phyloP scores from a whole-genome alignment of 176 grass and related monocot genomes.

The Rhynchospora breviuscula region DNA sequence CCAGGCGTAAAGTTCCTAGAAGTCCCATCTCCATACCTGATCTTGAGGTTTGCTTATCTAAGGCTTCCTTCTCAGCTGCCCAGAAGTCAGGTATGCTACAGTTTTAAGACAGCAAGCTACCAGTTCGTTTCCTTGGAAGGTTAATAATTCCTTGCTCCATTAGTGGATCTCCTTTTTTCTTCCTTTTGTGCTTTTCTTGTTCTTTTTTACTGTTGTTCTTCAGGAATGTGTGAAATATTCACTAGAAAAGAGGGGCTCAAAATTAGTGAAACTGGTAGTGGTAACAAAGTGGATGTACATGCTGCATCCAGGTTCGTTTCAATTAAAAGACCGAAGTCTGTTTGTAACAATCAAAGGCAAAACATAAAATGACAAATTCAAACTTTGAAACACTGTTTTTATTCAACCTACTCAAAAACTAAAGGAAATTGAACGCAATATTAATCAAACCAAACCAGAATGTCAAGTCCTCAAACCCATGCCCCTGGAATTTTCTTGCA shows the following conservation, averaged over 20 bases:
- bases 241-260: neutral
- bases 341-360: no score
- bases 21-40: conserved; percentile 64
- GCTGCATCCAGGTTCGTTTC: no score
- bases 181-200: neutral
- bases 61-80: conserved; percentile 65
- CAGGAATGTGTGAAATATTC: neutral
- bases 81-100: conserved; percentile 59
- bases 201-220: neutral
- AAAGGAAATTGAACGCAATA: no score
- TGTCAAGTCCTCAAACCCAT: no score
- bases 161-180: neutral
- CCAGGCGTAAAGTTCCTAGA: conserved; percentile 84
- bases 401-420: no score
- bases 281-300: no score
- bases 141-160: neutral
- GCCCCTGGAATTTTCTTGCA: no score
- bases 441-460: no score
- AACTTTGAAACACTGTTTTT: no score
- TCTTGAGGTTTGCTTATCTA: conserved; percentile 76
- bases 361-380: no score
- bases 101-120: neutral
- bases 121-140: conserved; percentile 14
- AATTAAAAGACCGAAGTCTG: no score
- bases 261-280: no score